A percentile compares a stretch with the other conserved stretches of the same genome.
Conservation (phyloP, 2,329 filamentous ascomycete species). For the Pseudopyricularia cyperi region DNA sequence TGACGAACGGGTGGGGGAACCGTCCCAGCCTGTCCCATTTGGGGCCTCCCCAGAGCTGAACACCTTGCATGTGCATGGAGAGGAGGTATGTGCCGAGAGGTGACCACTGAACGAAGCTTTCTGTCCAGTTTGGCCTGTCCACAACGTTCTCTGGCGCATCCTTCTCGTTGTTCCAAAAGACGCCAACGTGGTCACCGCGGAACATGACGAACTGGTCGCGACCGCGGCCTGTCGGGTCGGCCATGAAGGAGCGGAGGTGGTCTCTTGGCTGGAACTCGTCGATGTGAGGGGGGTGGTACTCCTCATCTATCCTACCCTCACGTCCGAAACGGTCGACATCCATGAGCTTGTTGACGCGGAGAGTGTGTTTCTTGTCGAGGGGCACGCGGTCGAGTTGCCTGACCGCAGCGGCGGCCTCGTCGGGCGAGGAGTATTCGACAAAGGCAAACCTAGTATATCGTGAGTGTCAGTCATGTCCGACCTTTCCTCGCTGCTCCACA, state of each 20-base stretch:
- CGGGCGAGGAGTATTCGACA: constrained; percentile 85
- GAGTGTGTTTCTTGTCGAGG: constrained; percentile 92
- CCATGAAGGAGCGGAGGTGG: constrained; percentile 87
- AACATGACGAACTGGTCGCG: constrained; percentile 95
- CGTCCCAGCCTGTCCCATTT: constrained; percentile 85
- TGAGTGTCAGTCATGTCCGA: background rate
- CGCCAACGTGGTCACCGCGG: constrained; percentile 78
- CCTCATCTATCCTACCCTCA: constrained; percentile 85
- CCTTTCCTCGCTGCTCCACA: constrained; percentile 4
- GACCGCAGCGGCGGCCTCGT: constrained; percentile 79
- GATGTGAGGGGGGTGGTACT: constrained; percentile 71
- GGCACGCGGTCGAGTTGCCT: constrained; percentile 76
- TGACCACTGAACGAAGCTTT: constrained; percentile 97
- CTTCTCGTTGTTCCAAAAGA: constrained; percentile 98
- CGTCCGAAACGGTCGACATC: constrained; percentile 94
- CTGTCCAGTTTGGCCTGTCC: constrained; percentile 92
- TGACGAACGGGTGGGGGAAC: constrained; percentile 90
- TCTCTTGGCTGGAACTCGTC: constrained; percentile 84
- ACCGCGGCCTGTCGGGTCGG: constrained; percentile 64
- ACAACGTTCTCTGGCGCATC: constrained; percentile 79
- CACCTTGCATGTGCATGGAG: constrained; percentile 89
- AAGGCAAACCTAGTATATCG: constrained; percentile 68
- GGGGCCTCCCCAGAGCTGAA: constrained; percentile 89
- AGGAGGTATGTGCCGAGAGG: constrained; percentile 87
- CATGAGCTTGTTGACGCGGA: constrained; percentile 94